A percentile compares a stretch with the other conserved stretches of the same genome.
Conservation (phyloP, 257 asterid species). For the Anisodus acutangulus region DNA sequence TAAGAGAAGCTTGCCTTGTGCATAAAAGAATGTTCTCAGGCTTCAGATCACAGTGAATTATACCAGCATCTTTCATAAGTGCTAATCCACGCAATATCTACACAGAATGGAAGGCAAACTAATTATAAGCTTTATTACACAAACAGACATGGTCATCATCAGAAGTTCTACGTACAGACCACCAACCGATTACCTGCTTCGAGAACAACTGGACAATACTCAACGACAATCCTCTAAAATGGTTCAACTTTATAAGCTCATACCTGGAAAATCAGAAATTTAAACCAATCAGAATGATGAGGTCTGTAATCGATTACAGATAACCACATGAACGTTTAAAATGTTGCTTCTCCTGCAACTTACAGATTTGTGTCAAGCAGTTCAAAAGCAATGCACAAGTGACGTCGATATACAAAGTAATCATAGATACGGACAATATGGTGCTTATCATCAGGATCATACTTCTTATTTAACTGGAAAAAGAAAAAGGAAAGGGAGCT, state of each 20-base stretch:
- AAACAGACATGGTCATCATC: background rate
- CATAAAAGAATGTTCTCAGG: slow-evolving; percentile 97
- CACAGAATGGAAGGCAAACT: slow-evolving; percentile 22
- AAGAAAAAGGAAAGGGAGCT: slow-evolving; percentile 34
- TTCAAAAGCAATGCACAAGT: slow-evolving; percentile 95
- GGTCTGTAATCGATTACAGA: background rate
- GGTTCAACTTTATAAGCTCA: slow-evolving; percentile 93
- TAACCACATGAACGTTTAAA: slow-evolving; percentile 6
- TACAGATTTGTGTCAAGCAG: slow-evolving; percentile 93
- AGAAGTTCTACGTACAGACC: slow-evolving; percentile 10
- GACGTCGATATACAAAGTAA: slow-evolving; percentile 83
- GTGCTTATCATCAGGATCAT: slow-evolving; percentile 99
- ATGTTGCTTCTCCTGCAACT: slow-evolving; percentile 47
- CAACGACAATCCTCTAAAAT: slow-evolving; percentile 90
- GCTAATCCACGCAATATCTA: slow-evolving; percentile 94
- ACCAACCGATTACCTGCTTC: slow-evolving; percentile 72
- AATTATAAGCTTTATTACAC: slow-evolving; percentile 34
- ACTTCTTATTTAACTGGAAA: slow-evolving; percentile 84
- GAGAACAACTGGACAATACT: slow-evolving; percentile 95
- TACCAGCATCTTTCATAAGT: slow-evolving; percentile 93
- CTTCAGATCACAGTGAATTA: slow-evolving; percentile 96
- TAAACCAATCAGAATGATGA: slow-evolving; percentile 24
- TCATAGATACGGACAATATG: slow-evolving; percentile 96
- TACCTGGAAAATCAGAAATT: slow-evolving; percentile 57
- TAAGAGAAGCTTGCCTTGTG: slow-evolving; percentile 68